Evolutionary conservation across 2,329 filamentous ascomycete genomes (phyloP), one percentile per base, ranked within the genome.

Genomic region (Colletotrichum orchidophilum): DNA sequence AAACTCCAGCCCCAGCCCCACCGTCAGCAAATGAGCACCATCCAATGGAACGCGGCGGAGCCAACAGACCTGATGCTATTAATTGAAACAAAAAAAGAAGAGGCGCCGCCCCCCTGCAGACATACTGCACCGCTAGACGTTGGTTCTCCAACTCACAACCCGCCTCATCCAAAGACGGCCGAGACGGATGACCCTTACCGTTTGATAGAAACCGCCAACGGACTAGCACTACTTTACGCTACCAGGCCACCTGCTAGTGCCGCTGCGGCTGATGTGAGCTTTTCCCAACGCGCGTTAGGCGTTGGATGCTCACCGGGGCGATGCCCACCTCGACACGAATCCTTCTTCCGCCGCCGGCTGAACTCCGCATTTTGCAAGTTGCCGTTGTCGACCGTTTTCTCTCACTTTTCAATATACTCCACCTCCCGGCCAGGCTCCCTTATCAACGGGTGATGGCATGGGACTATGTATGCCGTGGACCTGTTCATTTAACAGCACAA

Each of bases 51-150:
- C 31, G 63, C n/a, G 57, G 67, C 55, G 42, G n/a, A 26, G 49
- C 39, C 39, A 46, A 3, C 63, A 59, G 62, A 11, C 33, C 5
- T 66, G 67, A 33, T 63, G 57, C 63, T 68, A 71, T 58, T 71
- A 53, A 71, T 71, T 68, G 67, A 61, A 70, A 66, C 35, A 55
- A 70, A 49, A 49, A 46, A 13, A 46, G 7, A 46, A 46, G 66
- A 15, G 35, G 31, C 61, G 31, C 66, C 8, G 21, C 27, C 58
- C 63, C 50, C 63, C 68, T 70, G 63, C 67, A 62, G 61, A 60
- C 33, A 24, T 31, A 33, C 24, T 39, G 18, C n/a, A n/a, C n/a
- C n/a, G n/a, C n/a, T n/a, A n/a, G n/a, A n/a, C n/a, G n/a, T n/a
- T n/a, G n/a, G n/a, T n/a, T n/a, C n/a, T n/a, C n/a, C n/a, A n/a